Evolutionary conservation across 306 rosid species (phyloP), one percentile per base, ranked within the genome.

Genomic region (Prunus salicina): DNA sequence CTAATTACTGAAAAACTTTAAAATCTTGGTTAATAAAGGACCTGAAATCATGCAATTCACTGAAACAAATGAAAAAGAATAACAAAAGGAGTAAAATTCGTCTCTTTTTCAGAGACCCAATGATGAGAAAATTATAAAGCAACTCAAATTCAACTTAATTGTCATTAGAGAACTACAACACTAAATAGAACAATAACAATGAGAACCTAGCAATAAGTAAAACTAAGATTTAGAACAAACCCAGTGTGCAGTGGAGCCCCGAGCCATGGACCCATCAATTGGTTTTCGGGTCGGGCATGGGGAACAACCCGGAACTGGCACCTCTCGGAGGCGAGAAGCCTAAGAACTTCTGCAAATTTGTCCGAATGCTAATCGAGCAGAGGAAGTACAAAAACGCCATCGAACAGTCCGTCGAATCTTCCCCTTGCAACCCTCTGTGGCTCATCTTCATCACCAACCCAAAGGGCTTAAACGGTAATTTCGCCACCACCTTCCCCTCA

Each of bases 291-390:
- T 96, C 97, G n/a, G 99, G 98, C 88, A 96, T 75, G 58, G 99
- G 99, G 80, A 96, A 96, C 76, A 92, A 86, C 27, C 99, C 97
- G 25, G 90, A 83, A 20, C 91, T 55, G 19, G 98, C 87, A 71
- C 99, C 98, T 57, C 99, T 87, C 11, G 98, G 99, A 20, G 97
- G 99, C 58, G 97, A 82, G 73, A 92, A 96, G 20, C 99, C 98
- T 79, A 96, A 85, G 82, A 96, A 91, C 88, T 96, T 92, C 91
- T 96, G 98, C 85, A 96, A 75, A 89, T 96, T 96, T 53, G 98
- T 92, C 47, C 97, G 83, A 66, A 96, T 96, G 69, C 99, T 96
- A 63, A 96, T 92, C 15, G 97, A 96, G 78, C 99, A 96, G 79
- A 96, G 89, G 64, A 96, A 96, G 88, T 93, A 96, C 71, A 92